Evolutionary conservation across 106 monocot species (phyloP), one percentile per base, ranked within the genome.

Genomic region (Platanthera guangdongensis): DNA sequence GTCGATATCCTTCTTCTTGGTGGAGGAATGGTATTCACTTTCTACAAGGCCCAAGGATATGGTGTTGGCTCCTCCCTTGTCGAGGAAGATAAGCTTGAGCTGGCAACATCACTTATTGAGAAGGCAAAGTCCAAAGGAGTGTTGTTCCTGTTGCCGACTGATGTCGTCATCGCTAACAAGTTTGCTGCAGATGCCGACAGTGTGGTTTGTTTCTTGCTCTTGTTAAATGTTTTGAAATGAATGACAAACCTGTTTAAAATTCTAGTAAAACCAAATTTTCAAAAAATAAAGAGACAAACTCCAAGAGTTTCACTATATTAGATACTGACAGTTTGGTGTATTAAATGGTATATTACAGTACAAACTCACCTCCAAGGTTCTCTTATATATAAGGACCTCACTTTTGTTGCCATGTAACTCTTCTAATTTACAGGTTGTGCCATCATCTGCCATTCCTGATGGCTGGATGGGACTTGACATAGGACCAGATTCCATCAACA

Each of bases 381-480:
- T 8, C 32, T 32, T 32, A 32, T 32, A 32, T 32, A 32, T 1
- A 32, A 32, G 32, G 32, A 32, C 32, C 2, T 32, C 32, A 32
- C 32, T 32, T 32, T 1, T 32, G 32, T 32, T 32, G 32, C 32
- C 2, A 32, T 32, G 32, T 32, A 32, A 32, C 32, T 32, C 32
- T 32, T 32, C 21, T 72, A 8, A n/a, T 47, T 19, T 81, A 45
- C 77, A 90, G 90, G 69, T 87, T 54, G 90, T 87, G 10, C 81
- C 87, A 12, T 82, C 90, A 57, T 77, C 90, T 63, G 76, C 53
- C 48, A 90, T 90, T 32, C 83, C 87, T 19, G 90, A 87, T 77
- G 90, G 87, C 47, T 90, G 90, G 90, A 85, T 87, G 90, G 90
- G 90, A 51, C 87, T 90, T 19, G 90, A 90, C 50, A 74, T 90